phyloP scores from a whole-genome alignment of 1,284 basidiomycete species.

The Marasmius oreades region DNA sequence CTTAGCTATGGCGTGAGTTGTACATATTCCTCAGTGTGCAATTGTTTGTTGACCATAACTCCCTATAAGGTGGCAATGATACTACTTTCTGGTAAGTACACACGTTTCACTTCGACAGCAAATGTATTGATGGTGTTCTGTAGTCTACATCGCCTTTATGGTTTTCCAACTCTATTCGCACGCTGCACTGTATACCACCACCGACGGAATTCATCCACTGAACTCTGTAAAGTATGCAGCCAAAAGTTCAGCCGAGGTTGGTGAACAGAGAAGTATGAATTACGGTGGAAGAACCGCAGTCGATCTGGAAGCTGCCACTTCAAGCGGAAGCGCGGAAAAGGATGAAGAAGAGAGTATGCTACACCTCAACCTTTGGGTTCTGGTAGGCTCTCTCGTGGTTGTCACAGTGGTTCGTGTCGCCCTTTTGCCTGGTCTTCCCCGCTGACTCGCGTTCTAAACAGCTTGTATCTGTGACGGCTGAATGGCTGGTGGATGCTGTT shows the following conservation, averaged over 20 bases:
- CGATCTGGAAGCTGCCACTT: too few species aligned
- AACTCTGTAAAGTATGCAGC: slow-evolving; percentile 28
- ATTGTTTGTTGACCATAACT: not conserved
- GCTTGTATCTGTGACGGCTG: slow-evolving; percentile 62
- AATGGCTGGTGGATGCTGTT: slow-evolving; percentile 82
- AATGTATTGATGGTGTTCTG: slow-evolving; percentile 4
- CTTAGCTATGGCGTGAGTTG: slow-evolving; percentile 75
- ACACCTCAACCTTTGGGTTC: slow-evolving; percentile 47
- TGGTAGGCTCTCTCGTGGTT: slow-evolving; percentile 49
- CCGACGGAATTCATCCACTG: slow-evolving; percentile 35
- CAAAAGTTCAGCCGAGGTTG: slow-evolving; percentile 17
- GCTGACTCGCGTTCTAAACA: not conserved
- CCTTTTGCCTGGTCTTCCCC: too few species aligned
- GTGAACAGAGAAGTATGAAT: not conserved
- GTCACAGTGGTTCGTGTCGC: slow-evolving; percentile 64
- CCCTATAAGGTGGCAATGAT: slow-evolving; percentile 65
- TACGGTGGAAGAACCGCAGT: too few species aligned
- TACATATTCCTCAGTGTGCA: not conserved
- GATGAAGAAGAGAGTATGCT: slow-evolving; percentile 49
- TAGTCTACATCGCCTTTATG: slow-evolving; percentile 72
- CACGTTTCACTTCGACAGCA: slow-evolving; percentile 4
- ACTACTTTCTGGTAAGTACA: slow-evolving; percentile 72
- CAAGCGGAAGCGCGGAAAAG: slow-evolving; percentile 9
- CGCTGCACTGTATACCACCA: slow-evolving; percentile 62
- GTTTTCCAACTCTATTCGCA: slow-evolving; percentile 88